phyloP scores from a whole-genome alignment of 148 eudicot species.

The Bassia scoparia region DNA sequence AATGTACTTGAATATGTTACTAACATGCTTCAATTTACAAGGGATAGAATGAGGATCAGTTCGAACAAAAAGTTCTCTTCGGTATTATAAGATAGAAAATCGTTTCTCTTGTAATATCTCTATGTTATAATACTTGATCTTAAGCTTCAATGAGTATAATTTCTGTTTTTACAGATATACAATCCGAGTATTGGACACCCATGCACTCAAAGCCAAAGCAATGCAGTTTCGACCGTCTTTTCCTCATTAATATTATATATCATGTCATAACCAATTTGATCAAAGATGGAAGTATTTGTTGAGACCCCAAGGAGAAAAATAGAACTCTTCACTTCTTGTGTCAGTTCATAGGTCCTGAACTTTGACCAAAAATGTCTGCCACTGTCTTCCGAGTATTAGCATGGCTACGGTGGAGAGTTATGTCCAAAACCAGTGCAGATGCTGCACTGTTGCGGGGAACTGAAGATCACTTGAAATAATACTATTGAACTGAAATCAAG shows the following conservation, averaged over 20 bases:
- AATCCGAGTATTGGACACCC: not conserved
- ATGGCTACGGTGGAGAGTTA: slow-evolving; percentile 49
- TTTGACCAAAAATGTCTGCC: slow-evolving; percentile 91
- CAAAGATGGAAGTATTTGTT: slow-evolving; percentile 72
- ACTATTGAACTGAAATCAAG: slow-evolving; percentile 61
- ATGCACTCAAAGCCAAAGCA: not conserved
- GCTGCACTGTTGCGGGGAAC: slow-evolving; percentile 74
- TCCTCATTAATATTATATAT: not conserved
- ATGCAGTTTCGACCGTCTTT: not conserved
- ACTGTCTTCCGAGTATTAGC: slow-evolving; percentile 47
- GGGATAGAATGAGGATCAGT: too few species aligned
- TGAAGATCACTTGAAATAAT: slow-evolving; percentile 63
- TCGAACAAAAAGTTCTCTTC: too few species aligned
- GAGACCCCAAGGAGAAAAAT: slow-evolving; percentile 61
- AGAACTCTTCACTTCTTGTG: slow-evolving; percentile 77
- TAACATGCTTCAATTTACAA: too few species aligned
- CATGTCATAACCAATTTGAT: not conserved
- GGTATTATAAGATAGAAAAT: too few species aligned
- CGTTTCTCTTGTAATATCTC: not conserved
- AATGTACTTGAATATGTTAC: too few species aligned
- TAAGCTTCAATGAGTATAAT: not conserved
- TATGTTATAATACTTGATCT: not conserved
- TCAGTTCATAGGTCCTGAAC: slow-evolving; percentile 52
- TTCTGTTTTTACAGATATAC: slow-evolving; percentile 3
- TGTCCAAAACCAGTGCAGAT: slow-evolving; percentile 59